phyloP scores from a whole-genome alignment of 2,329 filamentous ascomycete genomes.

The Mariannaea elegans region DNA sequence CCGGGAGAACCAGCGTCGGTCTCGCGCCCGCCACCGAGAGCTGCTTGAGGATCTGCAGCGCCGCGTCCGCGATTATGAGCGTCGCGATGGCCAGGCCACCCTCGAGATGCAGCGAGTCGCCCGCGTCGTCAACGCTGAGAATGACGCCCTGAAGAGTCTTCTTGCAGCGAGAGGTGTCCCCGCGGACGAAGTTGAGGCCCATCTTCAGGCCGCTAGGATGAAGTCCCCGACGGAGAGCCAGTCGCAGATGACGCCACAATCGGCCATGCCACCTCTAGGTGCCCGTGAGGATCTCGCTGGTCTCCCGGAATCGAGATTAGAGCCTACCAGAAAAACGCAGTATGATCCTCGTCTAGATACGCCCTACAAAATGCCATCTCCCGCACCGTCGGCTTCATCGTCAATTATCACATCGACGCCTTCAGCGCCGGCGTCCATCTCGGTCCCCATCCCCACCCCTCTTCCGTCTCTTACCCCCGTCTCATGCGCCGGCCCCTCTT shows the following conservation, averaged over 20 bases:
- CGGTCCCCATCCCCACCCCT: neutral
- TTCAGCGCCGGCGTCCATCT: slow-evolving; percentile 2
- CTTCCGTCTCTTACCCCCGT: slow-evolving; percentile 3
- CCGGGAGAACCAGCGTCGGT: slow-evolving; percentile 58
- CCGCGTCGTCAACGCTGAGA: slow-evolving; percentile 53
- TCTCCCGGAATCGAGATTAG: neutral
- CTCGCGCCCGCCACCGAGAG: slow-evolving; percentile 54
- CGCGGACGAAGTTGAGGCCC: slow-evolving; percentile 31
- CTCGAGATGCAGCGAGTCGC: slow-evolving; percentile 59
- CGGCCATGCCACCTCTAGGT: neutral
- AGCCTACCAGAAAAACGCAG: slow-evolving; percentile 8
- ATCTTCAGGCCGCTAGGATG: slow-evolving; percentile 22
- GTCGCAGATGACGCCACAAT: neutral
- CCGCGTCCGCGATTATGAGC: slow-evolving; percentile 53
- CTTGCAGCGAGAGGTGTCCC: slow-evolving; percentile 33
- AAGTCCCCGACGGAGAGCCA: neutral
- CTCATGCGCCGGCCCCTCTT: neutral
- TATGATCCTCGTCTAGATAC: slow-evolving; percentile 16
- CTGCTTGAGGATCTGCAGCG: slow-evolving; percentile 54
- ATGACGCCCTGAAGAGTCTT: slow-evolving; percentile 47
- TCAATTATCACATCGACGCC: slow-evolving; percentile 3
- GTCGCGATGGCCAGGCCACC: slow-evolving; percentile 52
- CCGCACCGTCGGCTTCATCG: slow-evolving; percentile 5
- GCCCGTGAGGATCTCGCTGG: neutral
- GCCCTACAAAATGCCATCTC: slow-evolving; percentile 9